These are phyloP conservation scores for Alternaria sp. DNA, from an alignment of 2,329 filamentous ascomycete species.

Conservation along the genomic window DNA sequence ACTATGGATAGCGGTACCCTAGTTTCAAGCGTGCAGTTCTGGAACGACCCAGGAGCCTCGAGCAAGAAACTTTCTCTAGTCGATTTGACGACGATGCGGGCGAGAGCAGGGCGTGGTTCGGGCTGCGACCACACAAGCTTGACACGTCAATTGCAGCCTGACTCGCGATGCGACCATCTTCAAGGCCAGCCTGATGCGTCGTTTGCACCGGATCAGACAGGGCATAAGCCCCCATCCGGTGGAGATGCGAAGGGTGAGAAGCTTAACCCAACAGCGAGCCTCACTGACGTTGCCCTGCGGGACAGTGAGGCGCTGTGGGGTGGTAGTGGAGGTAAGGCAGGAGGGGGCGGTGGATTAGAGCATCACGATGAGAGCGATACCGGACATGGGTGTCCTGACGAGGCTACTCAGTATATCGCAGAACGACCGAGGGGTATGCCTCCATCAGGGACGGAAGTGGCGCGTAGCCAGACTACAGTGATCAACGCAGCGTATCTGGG, in stretches of 20 bases:
- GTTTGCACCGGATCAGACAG: slow-evolving; percentile 6
- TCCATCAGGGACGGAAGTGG: slow-evolving; percentile 39
- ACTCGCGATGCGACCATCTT: slow-evolving; percentile 15
- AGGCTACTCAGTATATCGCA: slow-evolving; percentile 20
- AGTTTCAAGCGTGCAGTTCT: slow-evolving; percentile 57
- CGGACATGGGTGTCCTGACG: slow-evolving; percentile 26
- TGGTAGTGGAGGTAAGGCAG: slow-evolving; percentile 9
- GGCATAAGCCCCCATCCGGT: slow-evolving; percentile 30
- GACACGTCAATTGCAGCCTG: slow-evolving; percentile 38
- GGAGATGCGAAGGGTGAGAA: slow-evolving; percentile 21
- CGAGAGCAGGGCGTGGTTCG: slow-evolving; percentile 44
- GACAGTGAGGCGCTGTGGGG: slow-evolving; percentile 33
- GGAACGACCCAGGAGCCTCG: slow-evolving; percentile 66
- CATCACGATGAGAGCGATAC: slow-evolving; percentile 27
- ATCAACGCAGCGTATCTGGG: slow-evolving; percentile 82
- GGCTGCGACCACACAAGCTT: slow-evolving; percentile 33
- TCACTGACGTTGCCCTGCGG: slow-evolving; percentile 24
- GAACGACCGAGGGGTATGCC: slow-evolving; percentile 7
- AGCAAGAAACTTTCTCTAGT: slow-evolving; percentile 70
- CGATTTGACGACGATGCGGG: slow-evolving; percentile 61
- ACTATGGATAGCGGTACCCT: slow-evolving; percentile 43
- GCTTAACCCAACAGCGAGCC: slow-evolving; percentile 34
- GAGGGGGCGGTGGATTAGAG: slow-evolving; percentile 29
- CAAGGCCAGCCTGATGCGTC: slow-evolving; percentile 31
- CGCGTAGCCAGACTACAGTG: slow-evolving; percentile 73